These are phyloP conservation scores for Pterulicium gracile DNA, from an alignment of 1,284 basidiomycete species.

Conservation along the genomic window DNA sequence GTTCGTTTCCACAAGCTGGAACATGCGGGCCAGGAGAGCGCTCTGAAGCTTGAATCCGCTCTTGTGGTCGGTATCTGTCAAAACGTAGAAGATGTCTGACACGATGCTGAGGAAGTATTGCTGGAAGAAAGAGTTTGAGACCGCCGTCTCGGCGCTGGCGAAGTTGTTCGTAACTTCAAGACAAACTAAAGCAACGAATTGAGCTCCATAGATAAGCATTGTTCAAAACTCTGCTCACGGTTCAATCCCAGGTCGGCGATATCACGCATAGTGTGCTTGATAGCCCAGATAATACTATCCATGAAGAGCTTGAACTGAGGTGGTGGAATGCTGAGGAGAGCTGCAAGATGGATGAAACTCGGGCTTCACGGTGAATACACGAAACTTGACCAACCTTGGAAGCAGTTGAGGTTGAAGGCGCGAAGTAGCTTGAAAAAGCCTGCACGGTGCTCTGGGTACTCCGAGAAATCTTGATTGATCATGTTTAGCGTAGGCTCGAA, in stretches of 20 bases:
- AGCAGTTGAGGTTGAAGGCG: conserved; percentile 91
- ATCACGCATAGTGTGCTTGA: conserved; percentile 99
- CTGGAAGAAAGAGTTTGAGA: conserved; percentile 74
- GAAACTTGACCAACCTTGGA: conserved; percentile 59
- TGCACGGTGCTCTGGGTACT: conserved; percentile 95
- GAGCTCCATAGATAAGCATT: conserved; percentile 12
- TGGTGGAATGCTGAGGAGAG: conserved; percentile 82
- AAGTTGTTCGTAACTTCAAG: conserved; percentile 97
- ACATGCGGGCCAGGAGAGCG: conserved; percentile 84
- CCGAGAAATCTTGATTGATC: conserved; percentile 99
- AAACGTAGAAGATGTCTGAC: conserved; percentile 95
- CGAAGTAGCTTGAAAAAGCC: conserved; percentile 97
- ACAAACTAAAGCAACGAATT: conserved; percentile 50
- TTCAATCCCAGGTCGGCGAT: conserved; percentile 94
- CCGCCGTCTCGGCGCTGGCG: conserved; percentile 40
- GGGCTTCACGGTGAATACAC: neutral
- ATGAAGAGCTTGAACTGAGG: conserved; percentile 95
- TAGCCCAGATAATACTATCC: conserved; percentile 98
- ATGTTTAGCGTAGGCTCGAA: conserved; percentile 97
- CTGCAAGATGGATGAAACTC: conserved; percentile 28
- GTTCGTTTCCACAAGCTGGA: conserved; percentile 85
- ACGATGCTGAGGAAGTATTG: conserved; percentile 91
- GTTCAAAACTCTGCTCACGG: conserved; percentile 37
- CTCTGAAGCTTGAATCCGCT: conserved; percentile 92
- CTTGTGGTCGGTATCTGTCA: conserved; percentile 98